Evolutionary conservation across 768 basidiomycete species (phyloP).

Genomic region (Favolaschia claudopus): DNA sequence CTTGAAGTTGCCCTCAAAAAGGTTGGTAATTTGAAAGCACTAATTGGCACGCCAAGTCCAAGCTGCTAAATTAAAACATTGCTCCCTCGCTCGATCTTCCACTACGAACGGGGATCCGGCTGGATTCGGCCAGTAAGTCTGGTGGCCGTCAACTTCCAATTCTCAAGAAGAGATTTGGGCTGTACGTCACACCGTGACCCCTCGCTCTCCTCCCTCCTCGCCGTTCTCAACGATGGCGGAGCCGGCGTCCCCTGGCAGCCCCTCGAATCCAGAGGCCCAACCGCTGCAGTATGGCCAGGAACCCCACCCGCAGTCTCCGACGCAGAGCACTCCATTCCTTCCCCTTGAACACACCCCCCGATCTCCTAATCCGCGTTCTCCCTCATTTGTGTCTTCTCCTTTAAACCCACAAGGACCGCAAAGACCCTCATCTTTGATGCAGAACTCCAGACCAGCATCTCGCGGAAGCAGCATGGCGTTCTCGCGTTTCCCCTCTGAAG

Average conservation of each 20-base stretch:
- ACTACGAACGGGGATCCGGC: too few relatives aligned
- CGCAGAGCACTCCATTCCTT: conserved; percentile 37
- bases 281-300: too few relatives aligned
- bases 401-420: conserved; percentile 52
- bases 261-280: conserved; percentile 21
- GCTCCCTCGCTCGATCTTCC: too few relatives aligned
- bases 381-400: conserved; percentile 58
- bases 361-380: conserved; percentile 33
- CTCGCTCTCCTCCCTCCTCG: background rate
- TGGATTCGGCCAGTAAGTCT: too few relatives aligned
- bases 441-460: conserved; percentile 47
- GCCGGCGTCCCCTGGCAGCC: conserved; percentile 22
- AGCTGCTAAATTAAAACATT: too few relatives aligned
- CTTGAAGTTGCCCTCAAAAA: too few relatives aligned
- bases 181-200: background rate
- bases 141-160: too few relatives aligned
- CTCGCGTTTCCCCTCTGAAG: conserved; percentile 45
- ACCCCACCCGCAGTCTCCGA: conserved; percentile 22
- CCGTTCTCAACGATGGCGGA: conserved; percentile 13
- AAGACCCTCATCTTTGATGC: conserved; percentile 25
- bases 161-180: too few relatives aligned
- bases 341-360: conserved; percentile 23
- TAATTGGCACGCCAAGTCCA: too few relatives aligned
- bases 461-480: conserved; percentile 40
- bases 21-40: too few relatives aligned